Evolutionary conservation across 805 yeast genomes (phyloP).

Genomic region (Ogataea polymorpha): DNA sequence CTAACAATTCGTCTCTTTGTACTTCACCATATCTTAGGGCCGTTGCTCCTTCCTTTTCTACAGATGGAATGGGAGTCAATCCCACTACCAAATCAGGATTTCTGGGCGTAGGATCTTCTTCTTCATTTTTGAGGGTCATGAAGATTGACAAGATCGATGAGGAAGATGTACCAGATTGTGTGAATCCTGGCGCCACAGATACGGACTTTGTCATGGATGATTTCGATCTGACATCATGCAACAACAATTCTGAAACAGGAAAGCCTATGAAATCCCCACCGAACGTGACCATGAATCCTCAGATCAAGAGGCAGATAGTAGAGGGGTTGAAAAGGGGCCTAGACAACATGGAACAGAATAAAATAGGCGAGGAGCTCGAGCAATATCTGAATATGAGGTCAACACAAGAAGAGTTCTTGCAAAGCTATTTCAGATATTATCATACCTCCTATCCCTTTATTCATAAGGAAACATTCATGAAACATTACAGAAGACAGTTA

Average conservation of each 20-base stretch:
- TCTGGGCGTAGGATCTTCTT: constrained; percentile 62
- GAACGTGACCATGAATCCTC: constrained; percentile 15
- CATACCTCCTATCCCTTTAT: constrained; percentile 63
- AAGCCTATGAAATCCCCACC: neutral
- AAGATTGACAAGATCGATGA: constrained; percentile 32
- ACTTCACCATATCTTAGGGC: constrained; percentile 26
- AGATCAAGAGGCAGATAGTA: constrained; percentile 19
- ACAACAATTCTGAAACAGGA: neutral
- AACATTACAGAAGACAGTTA: constrained; percentile 41
- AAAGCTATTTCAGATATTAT: constrained; percentile 54
- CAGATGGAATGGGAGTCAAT: constrained; percentile 68
- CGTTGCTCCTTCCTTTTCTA: constrained; percentile 13
- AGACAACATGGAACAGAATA: constrained; percentile 16
- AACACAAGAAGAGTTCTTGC: constrained; percentile 29
- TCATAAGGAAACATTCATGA: constrained; percentile 51
- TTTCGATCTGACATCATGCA: constrained; percentile 10
- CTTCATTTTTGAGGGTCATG: constrained; percentile 43
- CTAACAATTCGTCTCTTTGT: constrained; percentile 21
- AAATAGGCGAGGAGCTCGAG: constrained; percentile 17
- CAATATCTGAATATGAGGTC: constrained; percentile 18
- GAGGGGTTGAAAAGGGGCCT: constrained; percentile 23
- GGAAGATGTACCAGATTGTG: constrained; percentile 10
- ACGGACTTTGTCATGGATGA: constrained; percentile 19
- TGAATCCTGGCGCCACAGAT: constrained; percentile 1
- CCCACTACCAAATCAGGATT: constrained; percentile 50